phyloP scores from a whole-genome alignment of 2,329 filamentous ascomycete genomes.

The Epichloe coenophiala region DNA sequence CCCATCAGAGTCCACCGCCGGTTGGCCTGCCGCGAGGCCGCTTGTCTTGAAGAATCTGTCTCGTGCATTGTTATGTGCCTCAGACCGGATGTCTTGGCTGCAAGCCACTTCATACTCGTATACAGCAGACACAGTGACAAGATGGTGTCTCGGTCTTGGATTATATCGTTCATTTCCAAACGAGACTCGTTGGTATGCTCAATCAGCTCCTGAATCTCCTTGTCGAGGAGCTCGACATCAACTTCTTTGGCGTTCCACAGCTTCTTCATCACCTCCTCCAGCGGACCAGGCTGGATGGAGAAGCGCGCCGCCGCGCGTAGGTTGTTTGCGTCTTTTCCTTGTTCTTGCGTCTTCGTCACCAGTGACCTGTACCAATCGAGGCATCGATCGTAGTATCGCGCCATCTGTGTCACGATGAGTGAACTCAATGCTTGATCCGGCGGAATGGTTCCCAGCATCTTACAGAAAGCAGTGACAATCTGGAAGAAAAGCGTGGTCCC shows the following conservation, averaged over 20 bases:
- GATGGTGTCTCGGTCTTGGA: conserved; percentile 78
- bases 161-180: conserved; percentile 67
- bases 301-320: conserved; percentile 62
- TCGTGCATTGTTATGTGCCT: conserved; percentile 69
- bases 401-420: conserved; percentile 83
- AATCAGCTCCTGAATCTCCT: conserved; percentile 46
- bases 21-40: conserved; percentile 41
- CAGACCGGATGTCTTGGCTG: conserved; percentile 66
- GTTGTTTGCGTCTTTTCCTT: conserved; percentile 34
- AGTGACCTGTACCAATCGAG: conserved; percentile 79
- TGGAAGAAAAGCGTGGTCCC: conserved; percentile 80
- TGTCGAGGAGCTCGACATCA: conserved; percentile 45
- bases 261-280: conserved; percentile 56
- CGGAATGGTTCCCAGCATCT: conserved; percentile 86
- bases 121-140: conserved; percentile 77
- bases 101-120: conserved; percentile 97
- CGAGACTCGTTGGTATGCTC: conserved; percentile 44
- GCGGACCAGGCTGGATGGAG: conserved; percentile 54
- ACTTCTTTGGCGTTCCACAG: conserved; percentile 43
- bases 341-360: conserved; percentile 55
- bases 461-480: conserved; percentile 82
- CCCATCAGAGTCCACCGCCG: conserved; percentile 76
- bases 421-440: conserved; percentile 92
- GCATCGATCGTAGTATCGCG: conserved; percentile 86
- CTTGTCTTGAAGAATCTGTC: conserved; percentile 47